Base-by-base conservation (phyloP, 2,329 filamentous ascomycete genomes). In the Pseudocercospora pini-densiflorae region DNA sequence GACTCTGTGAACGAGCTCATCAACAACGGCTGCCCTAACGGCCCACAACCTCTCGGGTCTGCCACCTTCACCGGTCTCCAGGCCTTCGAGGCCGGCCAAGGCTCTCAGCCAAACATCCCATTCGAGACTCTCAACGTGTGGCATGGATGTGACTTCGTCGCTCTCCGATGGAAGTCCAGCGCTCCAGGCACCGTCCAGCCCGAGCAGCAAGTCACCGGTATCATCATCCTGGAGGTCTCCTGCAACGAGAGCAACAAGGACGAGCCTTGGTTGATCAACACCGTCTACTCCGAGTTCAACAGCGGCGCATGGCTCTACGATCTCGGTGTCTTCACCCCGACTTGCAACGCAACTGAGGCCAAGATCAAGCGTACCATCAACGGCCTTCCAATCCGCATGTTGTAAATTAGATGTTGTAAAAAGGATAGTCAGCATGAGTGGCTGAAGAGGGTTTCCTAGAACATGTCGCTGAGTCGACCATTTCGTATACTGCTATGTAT, bases 1-100 rank as follows among this genome's bases (percentile, higher is more conserved):
- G 76, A 77, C 71, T 74, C 71, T 55, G 77, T 77, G 61, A 75
- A 73, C 67, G 68, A 68, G 19, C 70, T 77, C 61, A 76, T 77
- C 70, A 72, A 76, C 70, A 70, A 65, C 33, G 73, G 73, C 65
- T 73, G 68, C 59, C 70, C 66, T 55, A 67, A 53, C 57, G 69
- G 68, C 51, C 72, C 65, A 21, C 58, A 66, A 21, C 23, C 65
- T n/a, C 74, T 76, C 55, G 71, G 70, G 23, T 36, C 67, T 29
- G 66, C 70, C 1, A 76, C 75, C 45, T 77, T 77, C 73, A 54
- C 57, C 57, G 65, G 66, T n/a, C 75, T 70, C 27, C 69, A 63
- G 14, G 59, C 65, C 2, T 77, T 77, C 70, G 53, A 74, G 60
- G 71, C 70, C 21, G 75, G 73, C 51, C 75, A 77, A 64, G 71